phyloP scores from a whole-genome alignment of 2,329 filamentous ascomycete species.

The Arthroderma sp. region DNA sequence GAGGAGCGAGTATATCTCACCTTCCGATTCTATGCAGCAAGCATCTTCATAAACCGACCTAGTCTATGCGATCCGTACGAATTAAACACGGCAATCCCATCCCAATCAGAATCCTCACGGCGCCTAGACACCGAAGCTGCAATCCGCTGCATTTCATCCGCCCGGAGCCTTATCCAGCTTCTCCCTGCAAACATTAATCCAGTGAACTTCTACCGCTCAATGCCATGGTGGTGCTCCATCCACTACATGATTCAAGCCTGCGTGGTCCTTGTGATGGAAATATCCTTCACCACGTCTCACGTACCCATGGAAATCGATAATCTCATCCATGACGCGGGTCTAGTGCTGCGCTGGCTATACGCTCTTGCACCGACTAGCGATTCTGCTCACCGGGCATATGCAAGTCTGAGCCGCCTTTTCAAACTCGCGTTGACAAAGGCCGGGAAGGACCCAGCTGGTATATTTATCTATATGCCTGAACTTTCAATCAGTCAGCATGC shows the following conservation, averaged over 20 bases:
- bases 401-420: conserved; percentile 7
- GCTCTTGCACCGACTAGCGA: conserved; percentile 18
- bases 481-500: too few relatives aligned
- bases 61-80: conserved; percentile 21
- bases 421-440: conserved; percentile 7
- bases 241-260: conserved; percentile 28
- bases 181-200: conserved; percentile 20
- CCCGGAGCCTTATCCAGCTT: conserved; percentile 20
- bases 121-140: conserved; percentile 22
- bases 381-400: conserved; percentile 19
- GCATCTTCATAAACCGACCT: conserved; percentile 26
- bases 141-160: conserved; percentile 21
- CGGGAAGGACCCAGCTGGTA: neutral
- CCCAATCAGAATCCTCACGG: conserved; percentile 18
- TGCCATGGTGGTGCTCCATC: conserved; percentile 29
- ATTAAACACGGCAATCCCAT: conserved; percentile 18
- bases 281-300: conserved; percentile 19
- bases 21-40: conserved; percentile 19
- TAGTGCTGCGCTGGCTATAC: conserved; percentile 22
- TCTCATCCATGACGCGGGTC: conserved; percentile 17
- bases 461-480: too few relatives aligned
- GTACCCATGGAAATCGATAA: conserved; percentile 14
- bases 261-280: conserved; percentile 24
- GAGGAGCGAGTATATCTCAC: conserved; percentile 10
- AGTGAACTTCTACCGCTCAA: conserved; percentile 17